Evolutionary conservation across 257 asterid genomes (phyloP), one percentile per base, ranked within the genome.

Genomic region (Lycium ferocissimum): DNA sequence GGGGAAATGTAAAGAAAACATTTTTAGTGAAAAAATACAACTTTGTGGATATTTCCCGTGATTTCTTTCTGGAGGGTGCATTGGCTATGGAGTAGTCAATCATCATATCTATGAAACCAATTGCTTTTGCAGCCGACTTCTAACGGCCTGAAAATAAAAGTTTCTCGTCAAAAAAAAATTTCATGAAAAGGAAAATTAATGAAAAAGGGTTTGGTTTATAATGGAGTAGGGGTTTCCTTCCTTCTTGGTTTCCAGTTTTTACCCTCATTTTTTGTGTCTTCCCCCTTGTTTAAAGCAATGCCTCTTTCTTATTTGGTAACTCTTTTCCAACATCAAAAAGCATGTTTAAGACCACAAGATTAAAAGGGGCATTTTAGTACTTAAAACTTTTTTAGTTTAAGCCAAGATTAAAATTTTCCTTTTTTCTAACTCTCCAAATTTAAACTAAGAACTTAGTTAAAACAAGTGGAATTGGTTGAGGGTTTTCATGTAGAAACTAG

Each of bases 91-190:
- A 94, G 91, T 94, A 95, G 84, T 95, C 96, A n/a, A 95, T 94
- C 98, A 95, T 93, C 97, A 92, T 95, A 71, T 95, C 98, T 26
- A 95, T 92, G 85, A 95, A 95, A 79, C 98, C 98, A 58, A 95
- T 95, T 61, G 98, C 98, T 90, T 95, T 95, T 81, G 98, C 98
- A 57, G 98, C 98, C 98, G 95, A 79, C 98, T 95, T 88, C 98
- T 71, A 95, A 83, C 38, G 98, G 9, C 98, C 98, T 93, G 88
- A 17, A 89, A 7, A 70, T 7, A 40, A 12, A 38, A 13, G 40
- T 47, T 86, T 56, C 61, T n/a, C 0, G 3, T 40, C 56, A 81
- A 81, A 15, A 62, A 43, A 61, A 61, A 43, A 58, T n/a, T 11
- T 17, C 9, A 56, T 22, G 83, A 10, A n/a, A 65, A 22, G 63